phyloP scores from a whole-genome alignment of 75 land plant species.

The Azolla pinnata region DNA sequence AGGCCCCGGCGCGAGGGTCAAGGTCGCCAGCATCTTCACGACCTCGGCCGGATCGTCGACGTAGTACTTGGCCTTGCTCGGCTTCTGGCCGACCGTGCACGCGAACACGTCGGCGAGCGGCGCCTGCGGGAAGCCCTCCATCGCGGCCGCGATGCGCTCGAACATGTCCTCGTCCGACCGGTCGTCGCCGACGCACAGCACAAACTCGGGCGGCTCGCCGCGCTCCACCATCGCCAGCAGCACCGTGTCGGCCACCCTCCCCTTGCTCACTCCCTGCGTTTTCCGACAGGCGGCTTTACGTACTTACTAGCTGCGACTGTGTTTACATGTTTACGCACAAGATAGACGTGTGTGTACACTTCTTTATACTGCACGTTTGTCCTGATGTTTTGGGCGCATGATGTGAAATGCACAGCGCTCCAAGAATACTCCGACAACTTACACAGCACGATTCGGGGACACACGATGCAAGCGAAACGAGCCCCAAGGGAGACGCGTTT shows the following conservation, averaged over 20 bases:
- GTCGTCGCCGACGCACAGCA: slow-evolving; percentile 45
- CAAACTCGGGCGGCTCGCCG: slow-evolving; percentile 31
- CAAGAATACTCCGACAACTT: too few relatives aligned
- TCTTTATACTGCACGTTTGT: too few relatives aligned
- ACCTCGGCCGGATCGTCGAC: slow-evolving; percentile 39
- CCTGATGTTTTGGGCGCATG: too few relatives aligned
- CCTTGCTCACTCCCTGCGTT: slow-evolving; percentile 43
- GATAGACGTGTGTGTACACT: too few relatives aligned
- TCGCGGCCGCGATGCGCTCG: slow-evolving; percentile 20
- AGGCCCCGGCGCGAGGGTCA: too few relatives aligned
- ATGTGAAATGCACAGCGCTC: too few relatives aligned
- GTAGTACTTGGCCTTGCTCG: slow-evolving; percentile 47
- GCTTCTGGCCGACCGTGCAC: slow-evolving; percentile 52
- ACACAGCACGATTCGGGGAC: too few relatives aligned
- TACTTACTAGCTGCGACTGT: neutral
- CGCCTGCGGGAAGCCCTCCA: slow-evolving; percentile 4
- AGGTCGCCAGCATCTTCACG: too few relatives aligned
- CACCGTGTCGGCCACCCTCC: slow-evolving; percentile 35
- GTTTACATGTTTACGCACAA: too few relatives aligned
- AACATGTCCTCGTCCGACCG: slow-evolving; percentile 53
- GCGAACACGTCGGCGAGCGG: slow-evolving; percentile 26
- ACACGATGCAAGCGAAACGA: too few relatives aligned
- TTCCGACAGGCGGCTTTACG: neutral
- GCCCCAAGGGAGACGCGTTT: too few relatives aligned
- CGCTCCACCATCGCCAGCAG: slow-evolving; percentile 28